These are phyloP conservation scores for Debaryomycetaceae sp. DNA, from an alignment of 1,139 yeast genomes.

Conservation along the genomic window DNA sequence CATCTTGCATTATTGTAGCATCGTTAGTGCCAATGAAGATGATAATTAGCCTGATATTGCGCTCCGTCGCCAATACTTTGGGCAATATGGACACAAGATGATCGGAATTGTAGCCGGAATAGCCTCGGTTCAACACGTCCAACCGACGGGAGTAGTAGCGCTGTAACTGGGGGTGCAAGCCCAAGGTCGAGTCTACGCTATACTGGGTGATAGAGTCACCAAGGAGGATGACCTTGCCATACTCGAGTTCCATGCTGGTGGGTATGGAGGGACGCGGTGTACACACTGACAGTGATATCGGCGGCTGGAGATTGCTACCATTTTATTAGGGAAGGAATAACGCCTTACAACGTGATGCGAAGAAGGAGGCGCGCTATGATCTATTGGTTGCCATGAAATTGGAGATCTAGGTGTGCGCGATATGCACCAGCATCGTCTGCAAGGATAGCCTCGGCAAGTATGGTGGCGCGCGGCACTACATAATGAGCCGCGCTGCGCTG, in stretches of 20 bases:
- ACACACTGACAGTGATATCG: no score
- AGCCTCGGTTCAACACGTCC: constrained; percentile 53
- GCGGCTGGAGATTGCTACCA: no score
- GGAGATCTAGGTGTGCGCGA: no score
- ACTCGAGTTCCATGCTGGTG: constrained; percentile 6
- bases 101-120: constrained; percentile 48
- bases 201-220: constrained; percentile 65
- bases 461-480: no score
- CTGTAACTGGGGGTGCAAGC: constrained; percentile 44
- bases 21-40: constrained; percentile 77
- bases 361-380: no score
- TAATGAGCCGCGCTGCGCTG: no score
- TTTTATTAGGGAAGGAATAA: no score
- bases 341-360: no score
- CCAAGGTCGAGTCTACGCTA: constrained; percentile 23
- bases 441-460: no score
- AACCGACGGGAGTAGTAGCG: constrained; percentile 38
- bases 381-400: no score
- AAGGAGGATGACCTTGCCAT: constrained; percentile 43
- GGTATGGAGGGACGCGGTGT: no score
- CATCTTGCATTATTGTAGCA: constrained; percentile 21
- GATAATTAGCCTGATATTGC: constrained; percentile 31
- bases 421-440: no score
- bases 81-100: constrained; percentile 40
- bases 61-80: constrained; percentile 32